phyloP scores from a whole-genome alignment of 2,329 filamentous ascomycete genomes.

The Epichloe glyceriae region DNA sequence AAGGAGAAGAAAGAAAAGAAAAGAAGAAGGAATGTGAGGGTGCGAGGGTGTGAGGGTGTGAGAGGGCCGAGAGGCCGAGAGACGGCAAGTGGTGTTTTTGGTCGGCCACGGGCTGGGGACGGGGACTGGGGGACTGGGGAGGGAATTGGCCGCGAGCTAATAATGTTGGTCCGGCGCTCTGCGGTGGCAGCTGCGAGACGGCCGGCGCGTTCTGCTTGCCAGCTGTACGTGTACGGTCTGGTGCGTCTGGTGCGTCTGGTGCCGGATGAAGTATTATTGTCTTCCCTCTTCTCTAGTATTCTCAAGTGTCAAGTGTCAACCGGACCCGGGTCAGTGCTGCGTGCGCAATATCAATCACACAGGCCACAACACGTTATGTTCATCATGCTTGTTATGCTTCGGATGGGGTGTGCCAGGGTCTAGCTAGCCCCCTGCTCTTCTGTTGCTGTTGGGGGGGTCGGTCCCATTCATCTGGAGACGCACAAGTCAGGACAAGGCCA shows the following conservation, averaged over 20 bases:
- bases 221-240: neutral
- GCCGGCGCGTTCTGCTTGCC: neutral
- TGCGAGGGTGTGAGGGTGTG: neutral
- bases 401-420: neutral
- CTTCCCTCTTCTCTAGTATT: too few species aligned
- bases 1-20: neutral
- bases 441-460: neutral
- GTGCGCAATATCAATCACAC: neutral
- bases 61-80: neutral
- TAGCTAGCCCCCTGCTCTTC: neutral
- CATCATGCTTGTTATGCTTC: too few species aligned
- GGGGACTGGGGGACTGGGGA: too few species aligned
- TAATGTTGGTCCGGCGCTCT: too few species aligned
- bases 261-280: too few species aligned
- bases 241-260: too few species aligned
- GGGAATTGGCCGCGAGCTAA: too few species aligned
- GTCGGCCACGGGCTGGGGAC: neutral
- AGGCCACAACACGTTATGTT: too few species aligned
- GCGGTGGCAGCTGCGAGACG: neutral
- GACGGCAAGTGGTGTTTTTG: conserved; percentile 3
- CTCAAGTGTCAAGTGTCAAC: too few species aligned
- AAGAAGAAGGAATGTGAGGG: neutral
- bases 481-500: too few species aligned
- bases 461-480: neutral
- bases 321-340: neutral